Evolutionary conservation across 306 rosid species (phyloP).

Genomic region (Pyrus pyrifolia): DNA sequence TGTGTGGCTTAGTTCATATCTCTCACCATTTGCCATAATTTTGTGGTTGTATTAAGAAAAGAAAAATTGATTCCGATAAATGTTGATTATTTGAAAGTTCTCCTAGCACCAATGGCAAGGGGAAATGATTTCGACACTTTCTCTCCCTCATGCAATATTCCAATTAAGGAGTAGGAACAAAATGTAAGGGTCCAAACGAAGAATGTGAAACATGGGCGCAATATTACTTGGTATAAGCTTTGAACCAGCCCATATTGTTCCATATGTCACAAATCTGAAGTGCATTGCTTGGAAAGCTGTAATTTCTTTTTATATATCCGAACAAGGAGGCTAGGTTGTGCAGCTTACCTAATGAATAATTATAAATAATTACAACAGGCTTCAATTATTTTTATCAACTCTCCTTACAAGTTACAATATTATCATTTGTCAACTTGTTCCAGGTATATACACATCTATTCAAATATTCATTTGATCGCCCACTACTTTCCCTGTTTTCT

Average conservation of each 20-base stretch:
- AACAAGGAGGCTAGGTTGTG: neutral
- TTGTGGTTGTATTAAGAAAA: no score
- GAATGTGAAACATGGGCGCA: neutral
- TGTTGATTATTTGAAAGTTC: neutral
- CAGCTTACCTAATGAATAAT: conserved; percentile 1
- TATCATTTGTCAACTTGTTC: conserved; percentile 18
- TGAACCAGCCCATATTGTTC: neutral
- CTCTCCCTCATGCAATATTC: no score
- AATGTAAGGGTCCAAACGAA: neutral
- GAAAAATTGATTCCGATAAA: no score
- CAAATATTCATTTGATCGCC: neutral
- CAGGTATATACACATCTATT: neutral
- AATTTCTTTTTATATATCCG: neutral
- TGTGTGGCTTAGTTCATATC: no score
- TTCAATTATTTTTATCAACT: neutral
- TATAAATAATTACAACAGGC: neutral
- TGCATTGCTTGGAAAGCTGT: neutral
- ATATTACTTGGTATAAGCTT: neutral
- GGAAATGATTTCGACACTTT: neutral
- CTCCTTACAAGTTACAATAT: neutral
- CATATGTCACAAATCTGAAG: neutral
- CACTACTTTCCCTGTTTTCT: conserved; percentile 6
- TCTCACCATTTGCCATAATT: no score
- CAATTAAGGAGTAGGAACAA: neutral
- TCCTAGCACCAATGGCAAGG: no score